Evolutionary conservation across 2,329 filamentous ascomycete species (phyloP), one percentile per base, ranked within the genome.

Genomic region (Orbilia javanica): DNA sequence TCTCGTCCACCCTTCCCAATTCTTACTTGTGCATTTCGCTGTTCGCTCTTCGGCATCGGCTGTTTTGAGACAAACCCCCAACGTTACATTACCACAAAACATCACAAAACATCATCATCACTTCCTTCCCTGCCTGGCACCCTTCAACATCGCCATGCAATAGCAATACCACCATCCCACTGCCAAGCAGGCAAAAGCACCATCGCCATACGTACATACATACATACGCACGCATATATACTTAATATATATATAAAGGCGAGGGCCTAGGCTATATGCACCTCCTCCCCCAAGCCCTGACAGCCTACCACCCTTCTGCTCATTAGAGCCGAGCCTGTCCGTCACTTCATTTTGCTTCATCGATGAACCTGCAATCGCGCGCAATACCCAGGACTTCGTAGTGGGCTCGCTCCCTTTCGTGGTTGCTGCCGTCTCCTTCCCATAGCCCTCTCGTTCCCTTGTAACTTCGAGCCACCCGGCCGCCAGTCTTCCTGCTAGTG

Each of bases 1-100:
- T 57, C n/a, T 36, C 66, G 8, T 8, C 34, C 34, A 20, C 10
- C 34, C 20, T 65, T 18, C 25, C 29, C 27, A 8, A 29, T 25
- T 20, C 22, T 27, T 48, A 44, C 20, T 46, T 25, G 46, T 15
- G 3, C 22, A 25, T 27, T 50, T 42, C 42, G 18, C 39, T 31
- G 39, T 48, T 39, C 64, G 20, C 63, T 60, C 76, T 66, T 70
- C 64, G 73, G 69, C 70, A 70, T 70, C 66, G 66, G 73, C 52
- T 76, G 67, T 66, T 74, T 66, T 46, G 70, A 65, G 60, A 22
- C 20, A 7, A 6, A 18, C 44, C 71, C 71, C 79, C 74, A 79
- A 75, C 74, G 67, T 65, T 73, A 69, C 66, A 22, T 67, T 55
- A 50, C 20, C 46, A 50, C 46, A 50, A 22, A 11, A 50, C 22